Evolutionary conservation across 345 rosid species (phyloP), one percentile per base, ranked within the genome.

Genomic region (Iberis pinnata): DNA sequence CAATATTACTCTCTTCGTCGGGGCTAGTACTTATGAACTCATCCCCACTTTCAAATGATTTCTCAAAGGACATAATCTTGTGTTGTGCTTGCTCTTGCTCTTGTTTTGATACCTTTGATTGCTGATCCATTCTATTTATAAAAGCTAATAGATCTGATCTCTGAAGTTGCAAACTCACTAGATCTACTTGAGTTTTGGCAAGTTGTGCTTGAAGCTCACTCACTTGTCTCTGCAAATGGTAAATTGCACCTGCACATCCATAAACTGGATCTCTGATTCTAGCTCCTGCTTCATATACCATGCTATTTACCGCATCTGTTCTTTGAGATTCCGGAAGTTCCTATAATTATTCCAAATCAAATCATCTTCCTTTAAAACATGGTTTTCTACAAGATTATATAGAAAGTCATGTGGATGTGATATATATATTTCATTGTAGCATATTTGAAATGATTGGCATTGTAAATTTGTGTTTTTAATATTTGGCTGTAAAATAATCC

Each of bases 281-380:
- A 4, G 97, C 90, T 35, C 86, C 70, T 0, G 97, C 97, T 57
- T 88, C 97, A n/a, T 88, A 88, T 1, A 85, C 97, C 97, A 88
- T 88, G 75, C 95, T 85, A 74, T 92, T 88, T 40, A 88, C 97
- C 8, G 97, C 97, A 50, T 88, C 97, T 0, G 92, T 86, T 62
- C 92, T 80, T 29, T 82, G 88, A 0, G 83, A 53, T 52, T 88
- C 95, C 5, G 97, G 95, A n/a, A 88, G 83, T 50, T 88, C 95
- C 97, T 88, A 32, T n/a, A 9, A 32, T 3, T n/a, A 32, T 9
- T 3, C 10, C 5, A 32, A 29, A 19, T 2, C 8, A 33, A 56
- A 15, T 33, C 8, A 50, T 49, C 12, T 50, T 57, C 41, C 14
- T 32, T 29, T 19, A 11, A 29, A 20, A 15, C 12, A 6, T 43